Percentiles rank a stretch among this genome's conserved stretches.
Conservation (phyloP, 495 filamentous ascomycete genomes). For the Aeminium ludgeri region DNA sequence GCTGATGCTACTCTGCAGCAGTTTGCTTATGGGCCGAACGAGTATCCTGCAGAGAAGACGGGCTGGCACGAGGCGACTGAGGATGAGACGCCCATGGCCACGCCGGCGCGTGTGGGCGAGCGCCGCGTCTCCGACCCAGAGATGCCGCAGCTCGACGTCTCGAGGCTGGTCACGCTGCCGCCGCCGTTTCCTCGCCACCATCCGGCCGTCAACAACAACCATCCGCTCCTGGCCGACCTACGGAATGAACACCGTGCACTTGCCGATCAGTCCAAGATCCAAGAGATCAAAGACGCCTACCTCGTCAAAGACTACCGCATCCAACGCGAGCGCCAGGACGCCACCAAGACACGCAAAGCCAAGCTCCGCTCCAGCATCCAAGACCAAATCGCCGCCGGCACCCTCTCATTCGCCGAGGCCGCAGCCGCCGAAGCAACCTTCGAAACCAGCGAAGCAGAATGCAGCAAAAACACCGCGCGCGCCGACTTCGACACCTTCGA, state of each 20-base stretch:
- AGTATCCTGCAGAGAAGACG: slow-evolving; percentile 74
- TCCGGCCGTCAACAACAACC: slow-evolving; percentile 88
- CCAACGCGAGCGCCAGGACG: slow-evolving; percentile 29
- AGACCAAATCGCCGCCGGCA: slow-evolving; percentile 52
- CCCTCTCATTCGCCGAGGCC: slow-evolving; percentile 63
- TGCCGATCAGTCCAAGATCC: slow-evolving; percentile 57
- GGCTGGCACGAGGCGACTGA: slow-evolving; percentile 51
- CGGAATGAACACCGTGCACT: slow-evolving; percentile 58
- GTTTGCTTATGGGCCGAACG: slow-evolving; percentile 36
- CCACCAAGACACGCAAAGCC: slow-evolving; percentile 32
- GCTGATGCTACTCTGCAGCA: slow-evolving; percentile 21
- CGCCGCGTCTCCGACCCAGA: slow-evolving; percentile 21
- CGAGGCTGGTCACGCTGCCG: slow-evolving; percentile 77
- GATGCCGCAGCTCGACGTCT: slow-evolving; percentile 58
- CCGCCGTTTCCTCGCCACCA: slow-evolving; percentile 86
- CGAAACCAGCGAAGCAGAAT: slow-evolving; percentile 41
- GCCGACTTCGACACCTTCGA: slow-evolving; percentile 64
- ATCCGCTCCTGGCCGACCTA: slow-evolving; percentile 68
- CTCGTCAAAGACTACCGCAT: slow-evolving; percentile 17
- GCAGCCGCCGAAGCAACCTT: slow-evolving; percentile 58
- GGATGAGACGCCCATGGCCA: slow-evolving; percentile 27
- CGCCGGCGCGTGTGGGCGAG: slow-evolving; percentile 14
- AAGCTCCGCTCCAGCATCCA: slow-evolving; percentile 50
- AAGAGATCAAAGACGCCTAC: slow-evolving; percentile 48
- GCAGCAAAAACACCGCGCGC: slow-evolving; percentile 46